A percentile compares a stretch with the other conserved stretches of the same genome.
Evolutionary conservation across 1,139 yeast species (phyloP).

Genomic region (Zygoascus sp.): DNA sequence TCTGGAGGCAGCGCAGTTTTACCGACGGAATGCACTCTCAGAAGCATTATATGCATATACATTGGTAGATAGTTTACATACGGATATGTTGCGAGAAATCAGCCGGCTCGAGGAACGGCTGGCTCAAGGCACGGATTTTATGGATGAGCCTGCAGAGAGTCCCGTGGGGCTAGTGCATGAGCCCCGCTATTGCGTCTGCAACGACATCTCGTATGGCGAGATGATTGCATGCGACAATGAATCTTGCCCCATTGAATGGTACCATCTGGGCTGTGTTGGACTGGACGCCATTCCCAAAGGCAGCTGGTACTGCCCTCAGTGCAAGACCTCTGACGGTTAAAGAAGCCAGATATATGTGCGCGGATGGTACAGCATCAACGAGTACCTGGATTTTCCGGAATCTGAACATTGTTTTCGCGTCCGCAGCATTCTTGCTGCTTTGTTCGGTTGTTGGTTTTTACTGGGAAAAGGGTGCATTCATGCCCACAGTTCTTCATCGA

Average conservation of each 20-base stretch:
- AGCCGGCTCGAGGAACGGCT: conserved; percentile 13
- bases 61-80: conserved; percentile 13
- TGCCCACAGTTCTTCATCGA: conserved; percentile 37
- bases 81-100: conserved; percentile 15
- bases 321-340: conserved; percentile 15
- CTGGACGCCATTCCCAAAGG: conserved; percentile 40
- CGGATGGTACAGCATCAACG: no score
- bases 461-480: background rate
- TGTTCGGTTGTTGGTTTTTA: background rate
- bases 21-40: conserved; percentile 14
- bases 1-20: conserved; percentile 10
- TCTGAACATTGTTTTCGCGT: no score
- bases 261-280: conserved; percentile 71
- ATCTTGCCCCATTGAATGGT: conserved; percentile 78
- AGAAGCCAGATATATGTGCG: no score
- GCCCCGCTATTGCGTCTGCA: conserved; percentile 64
- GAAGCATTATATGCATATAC: conserved; percentile 18
- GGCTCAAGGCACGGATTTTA: background rate
- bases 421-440: background rate
- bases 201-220: conserved; percentile 74
- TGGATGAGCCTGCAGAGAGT: background rate
- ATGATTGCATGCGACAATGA: conserved; percentile 88
- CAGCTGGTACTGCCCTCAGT: conserved; percentile 37
- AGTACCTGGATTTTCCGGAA: no score
- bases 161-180: conserved; percentile 13